Base-by-base conservation (phyloP, 306 rosid species). In the Casuarina cunninghamiana region DNA sequence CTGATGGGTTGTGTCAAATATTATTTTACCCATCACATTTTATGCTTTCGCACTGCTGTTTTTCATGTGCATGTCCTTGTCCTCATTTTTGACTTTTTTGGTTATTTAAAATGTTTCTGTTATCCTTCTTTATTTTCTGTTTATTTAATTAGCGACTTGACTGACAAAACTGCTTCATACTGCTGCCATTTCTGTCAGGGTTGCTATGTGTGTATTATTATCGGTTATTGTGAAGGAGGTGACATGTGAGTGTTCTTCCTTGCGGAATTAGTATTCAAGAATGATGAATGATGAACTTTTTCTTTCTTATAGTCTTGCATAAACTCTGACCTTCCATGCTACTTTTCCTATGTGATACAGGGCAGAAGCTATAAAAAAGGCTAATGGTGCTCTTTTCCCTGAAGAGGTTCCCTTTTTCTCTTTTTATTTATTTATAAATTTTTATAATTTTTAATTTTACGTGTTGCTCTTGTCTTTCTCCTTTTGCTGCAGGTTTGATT, bases 191-290 rank as follows among this genome's bases (percentile, higher is more conserved):
- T 48, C 76, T 80, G 79, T 61, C 92, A 96, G 99, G 99, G 99
- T 82, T 96, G 99, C 89, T 96, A 93, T 79, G 99, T 93, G 74
- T 96, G 99, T 91, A 96, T 93, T 72, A 85, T 96, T 71, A 85
- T 96, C 72, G 98, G 99, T 75, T 96, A 87, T 78, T 96, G 99
- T 50, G 99, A 89, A 81, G 97, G 98, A 46, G 98, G 99, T 72
- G 99, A 96, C 89, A 91, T 96, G 99, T 96, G 81, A 88, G 96
- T 79, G 43, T 75, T 53, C 57, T 79, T 76, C 69, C 50, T 53
- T 54, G 60, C 37, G 43, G 72, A 76, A 66, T 51, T 54, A 46
- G 53, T 69, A 39, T 72, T 71, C 39, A 54, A 66, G 71, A 42
- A 26, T 26, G 32, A 26, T 26, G 12, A 63, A 15, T 12, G 49